Evolutionary conservation across 345 rosid species (phyloP).

Genomic region (Ceriops zippeliana): DNA sequence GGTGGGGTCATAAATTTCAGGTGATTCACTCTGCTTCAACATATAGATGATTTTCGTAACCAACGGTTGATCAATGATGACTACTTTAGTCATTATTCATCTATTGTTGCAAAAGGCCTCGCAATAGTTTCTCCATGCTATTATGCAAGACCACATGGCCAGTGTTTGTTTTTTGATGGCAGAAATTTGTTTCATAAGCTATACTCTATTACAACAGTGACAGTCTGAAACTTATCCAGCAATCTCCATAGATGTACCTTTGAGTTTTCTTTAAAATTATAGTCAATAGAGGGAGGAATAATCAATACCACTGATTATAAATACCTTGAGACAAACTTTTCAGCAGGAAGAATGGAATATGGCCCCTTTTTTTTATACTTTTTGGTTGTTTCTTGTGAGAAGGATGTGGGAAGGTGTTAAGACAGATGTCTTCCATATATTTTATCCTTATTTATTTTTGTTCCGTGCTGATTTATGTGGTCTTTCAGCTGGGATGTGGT

Average conservation of each 20-base stretch:
- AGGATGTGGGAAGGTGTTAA: neutral
- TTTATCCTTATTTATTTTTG: slow-evolving; percentile 10
- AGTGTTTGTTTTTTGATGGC: neutral
- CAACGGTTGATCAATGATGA: neutral
- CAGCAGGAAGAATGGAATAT: too few species aligned
- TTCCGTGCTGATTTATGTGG: slow-evolving; percentile 12
- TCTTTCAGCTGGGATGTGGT: slow-evolving; percentile 89
- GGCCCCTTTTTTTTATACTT: too few species aligned
- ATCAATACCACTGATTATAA: too few species aligned
- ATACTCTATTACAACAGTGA: neutral
- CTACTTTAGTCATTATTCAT: neutral
- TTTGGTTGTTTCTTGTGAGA: neutral
- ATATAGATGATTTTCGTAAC: neutral
- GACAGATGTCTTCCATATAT: neutral
- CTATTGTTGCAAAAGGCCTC: too few species aligned
- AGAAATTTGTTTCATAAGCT: too few species aligned
- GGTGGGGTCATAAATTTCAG: slow-evolving; percentile 49
- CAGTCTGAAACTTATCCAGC: neutral
- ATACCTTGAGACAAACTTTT: too few species aligned
- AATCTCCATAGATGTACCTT: neutral
- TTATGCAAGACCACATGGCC: too few species aligned
- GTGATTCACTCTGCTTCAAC: slow-evolving; percentile 11
- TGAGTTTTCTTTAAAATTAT: neutral
- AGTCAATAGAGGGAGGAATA: too few species aligned
- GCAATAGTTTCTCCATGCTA: too few species aligned